phyloP scores from a whole-genome alignment of 257 asterid species.

The Lantana camara region DNA sequence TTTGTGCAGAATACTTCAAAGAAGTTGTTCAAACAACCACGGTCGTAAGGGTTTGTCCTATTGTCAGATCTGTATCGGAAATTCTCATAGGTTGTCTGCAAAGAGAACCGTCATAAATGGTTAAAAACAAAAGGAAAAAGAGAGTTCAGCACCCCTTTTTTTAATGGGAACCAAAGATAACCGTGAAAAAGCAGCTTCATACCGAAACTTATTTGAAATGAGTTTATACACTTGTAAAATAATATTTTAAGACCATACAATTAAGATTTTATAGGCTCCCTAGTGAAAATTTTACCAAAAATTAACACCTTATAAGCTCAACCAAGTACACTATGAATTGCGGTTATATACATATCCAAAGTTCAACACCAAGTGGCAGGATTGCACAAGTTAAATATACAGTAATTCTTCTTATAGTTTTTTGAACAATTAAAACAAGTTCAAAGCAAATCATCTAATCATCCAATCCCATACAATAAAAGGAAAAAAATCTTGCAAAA shows the following conservation, averaged over 20 bases:
- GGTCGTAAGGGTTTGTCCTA: conserved; percentile 80
- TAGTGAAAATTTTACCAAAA: too few species aligned
- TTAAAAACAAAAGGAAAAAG: not conserved
- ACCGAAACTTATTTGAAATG: not conserved
- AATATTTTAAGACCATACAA: too few species aligned
- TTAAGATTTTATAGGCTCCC: too few species aligned
- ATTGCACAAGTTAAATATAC: conserved; percentile 8
- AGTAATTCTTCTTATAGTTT: conserved; percentile 9
- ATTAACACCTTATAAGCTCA: too few species aligned
- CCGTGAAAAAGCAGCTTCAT: not conserved
- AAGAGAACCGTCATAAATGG: conserved; percentile 23
- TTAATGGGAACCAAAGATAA: not conserved
- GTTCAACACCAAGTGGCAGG: not conserved
- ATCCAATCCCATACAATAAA: not conserved
- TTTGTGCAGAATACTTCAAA: conserved; percentile 87
- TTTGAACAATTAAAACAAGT: not conserved
- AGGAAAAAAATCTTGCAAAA: not conserved
- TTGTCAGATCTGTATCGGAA: conserved; percentile 89
- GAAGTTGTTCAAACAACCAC: conserved; percentile 80
- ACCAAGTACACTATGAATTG: not conserved
- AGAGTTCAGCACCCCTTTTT: not conserved
- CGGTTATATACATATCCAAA: not conserved
- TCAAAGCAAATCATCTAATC: not conserved
- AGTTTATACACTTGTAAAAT: too few species aligned
- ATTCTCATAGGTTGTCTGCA: conserved; percentile 95